Percentiles rank a stretch among this genome's conserved stretches.
Evolutionary conservation across 768 basidiomycete species (phyloP).

Genomic region (Chalciporus chontae): DNA sequence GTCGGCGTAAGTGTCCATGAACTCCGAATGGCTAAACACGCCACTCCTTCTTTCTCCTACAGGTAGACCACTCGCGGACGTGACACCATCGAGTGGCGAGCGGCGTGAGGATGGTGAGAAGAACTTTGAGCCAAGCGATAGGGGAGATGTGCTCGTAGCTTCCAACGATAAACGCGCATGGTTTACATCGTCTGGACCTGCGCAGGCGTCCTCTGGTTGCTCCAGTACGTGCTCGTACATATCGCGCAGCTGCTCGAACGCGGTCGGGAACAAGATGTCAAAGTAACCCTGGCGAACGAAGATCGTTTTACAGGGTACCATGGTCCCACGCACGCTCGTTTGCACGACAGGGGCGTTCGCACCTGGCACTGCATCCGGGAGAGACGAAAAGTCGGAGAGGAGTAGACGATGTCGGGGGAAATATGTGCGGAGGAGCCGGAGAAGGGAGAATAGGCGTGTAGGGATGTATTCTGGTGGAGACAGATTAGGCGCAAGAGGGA

Average conservation of each 20-base stretch:
- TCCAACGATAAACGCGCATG: constrained; percentile 50
- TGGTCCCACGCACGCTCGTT: constrained; percentile 79
- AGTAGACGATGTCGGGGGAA: constrained; percentile 95
- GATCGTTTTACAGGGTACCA: constrained; percentile 86
- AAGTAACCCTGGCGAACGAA: constrained; percentile 95
- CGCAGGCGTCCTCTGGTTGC: constrained; percentile 39
- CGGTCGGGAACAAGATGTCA: constrained; percentile 98
- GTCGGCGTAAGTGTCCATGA: constrained; percentile 83
- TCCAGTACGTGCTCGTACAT: constrained; percentile 87
- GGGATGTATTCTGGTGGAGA: constrained; percentile 88
- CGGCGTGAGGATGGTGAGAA: constrained; percentile 58
- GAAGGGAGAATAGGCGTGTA: constrained; percentile 81
- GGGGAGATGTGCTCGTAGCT: constrained; percentile 43
- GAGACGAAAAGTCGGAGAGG: constrained; percentile 84
- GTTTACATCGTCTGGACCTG: constrained; percentile 19
- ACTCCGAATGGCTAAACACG: constrained; percentile 87
- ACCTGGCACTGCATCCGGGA: constrained; percentile 77
- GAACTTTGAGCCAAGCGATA: constrained; percentile 57
- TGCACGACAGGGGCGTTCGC: constrained; percentile 88
- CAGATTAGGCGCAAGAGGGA: constrained; percentile 91
- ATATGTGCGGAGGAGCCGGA: constrained; percentile 74
- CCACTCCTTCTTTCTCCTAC: constrained; percentile 77
- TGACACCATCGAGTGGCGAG: constrained; percentile 63
- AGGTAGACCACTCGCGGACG: constrained; percentile 71
- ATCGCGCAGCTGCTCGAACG: constrained; percentile 79